These are phyloP conservation scores for Glycyrrhiza uralensis DNA, from an alignment of 306 rosid species.

Conservation along the genomic window DNA sequence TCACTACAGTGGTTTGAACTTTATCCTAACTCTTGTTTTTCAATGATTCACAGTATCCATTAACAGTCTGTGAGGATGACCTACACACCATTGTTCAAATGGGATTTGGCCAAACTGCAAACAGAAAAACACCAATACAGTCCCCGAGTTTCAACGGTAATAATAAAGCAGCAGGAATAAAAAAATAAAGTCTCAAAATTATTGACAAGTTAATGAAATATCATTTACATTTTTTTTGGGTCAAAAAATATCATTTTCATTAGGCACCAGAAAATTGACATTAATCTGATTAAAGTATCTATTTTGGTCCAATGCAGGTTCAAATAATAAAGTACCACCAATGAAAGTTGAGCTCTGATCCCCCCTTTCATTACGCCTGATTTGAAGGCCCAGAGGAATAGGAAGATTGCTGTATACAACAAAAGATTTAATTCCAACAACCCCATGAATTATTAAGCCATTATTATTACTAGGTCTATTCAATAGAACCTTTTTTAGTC, in stretches of 20 bases:
- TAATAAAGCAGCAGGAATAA: conserved; percentile 29
- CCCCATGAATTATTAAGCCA: conserved; percentile 45
- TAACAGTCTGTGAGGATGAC: conserved; percentile 71
- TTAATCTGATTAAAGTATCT: background rate
- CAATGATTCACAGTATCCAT: conserved; percentile 50
- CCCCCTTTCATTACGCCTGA: conserved; percentile 37
- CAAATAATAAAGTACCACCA: conserved; percentile 64
- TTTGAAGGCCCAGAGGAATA: conserved; percentile 43
- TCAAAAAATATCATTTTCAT: conserved; percentile 37
- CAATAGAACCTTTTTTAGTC: conserved; percentile 34
- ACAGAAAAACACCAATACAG: conserved; percentile 45
- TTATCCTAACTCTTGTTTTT: background rate
- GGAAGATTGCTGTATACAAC: conserved; percentile 57
- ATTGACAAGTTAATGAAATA: conserved; percentile 7
- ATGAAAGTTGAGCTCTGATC: conserved; percentile 83
- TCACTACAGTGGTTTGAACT: background rate
- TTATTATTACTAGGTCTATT: conserved; percentile 40
- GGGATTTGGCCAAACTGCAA: conserved; percentile 71
- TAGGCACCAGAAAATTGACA: conserved; percentile 26
- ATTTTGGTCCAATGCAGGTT: conserved; percentile 46
- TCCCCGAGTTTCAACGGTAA: conserved; percentile 65
- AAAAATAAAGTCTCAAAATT: background rate
- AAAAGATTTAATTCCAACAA: conserved; percentile 47
- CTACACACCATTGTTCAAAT: conserved; percentile 82
- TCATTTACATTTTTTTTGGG: conserved; percentile 37